phyloP scores from a whole-genome alignment of 169 alveolate species.

The Babesia ovata region DNA sequence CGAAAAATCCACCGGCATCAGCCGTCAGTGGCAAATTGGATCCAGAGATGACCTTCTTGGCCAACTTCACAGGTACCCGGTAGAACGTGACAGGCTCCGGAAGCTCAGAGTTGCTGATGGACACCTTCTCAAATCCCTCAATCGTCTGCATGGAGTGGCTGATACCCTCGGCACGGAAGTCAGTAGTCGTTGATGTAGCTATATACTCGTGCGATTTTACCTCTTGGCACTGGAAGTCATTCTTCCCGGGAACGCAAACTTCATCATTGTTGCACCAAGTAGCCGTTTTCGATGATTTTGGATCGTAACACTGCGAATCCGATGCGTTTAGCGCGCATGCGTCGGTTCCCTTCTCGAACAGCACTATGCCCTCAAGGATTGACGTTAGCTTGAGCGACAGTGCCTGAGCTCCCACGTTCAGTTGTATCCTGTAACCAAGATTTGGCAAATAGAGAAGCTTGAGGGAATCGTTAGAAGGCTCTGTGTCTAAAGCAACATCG shows the following conservation, averaged over 20 bases:
- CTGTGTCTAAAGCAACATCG: no score
- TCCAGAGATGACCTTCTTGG: neutral
- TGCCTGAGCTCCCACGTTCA: constrained; percentile 36
- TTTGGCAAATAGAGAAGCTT: constrained; percentile 19
- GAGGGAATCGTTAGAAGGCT: constrained; percentile 4
- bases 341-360: constrained; percentile 62
- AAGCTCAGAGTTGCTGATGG: constrained; percentile 4
- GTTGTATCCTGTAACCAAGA: constrained; percentile 33
- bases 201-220: constrained; percentile 39
- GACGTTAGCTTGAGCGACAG: constrained; percentile 49
- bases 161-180: constrained; percentile 31
- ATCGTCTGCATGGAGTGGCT: constrained; percentile 32
- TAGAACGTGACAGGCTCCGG: neutral
- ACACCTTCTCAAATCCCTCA: constrained; percentile 46
- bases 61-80: constrained; percentile 53
- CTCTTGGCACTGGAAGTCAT: constrained; percentile 63
- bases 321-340: constrained; percentile 47
- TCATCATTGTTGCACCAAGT: constrained; percentile 71
- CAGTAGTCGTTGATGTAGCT: constrained; percentile 39
- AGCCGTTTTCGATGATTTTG: constrained; percentile 62
- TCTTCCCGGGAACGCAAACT: constrained; percentile 67
- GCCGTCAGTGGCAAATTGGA: neutral
- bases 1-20: constrained; percentile 47
- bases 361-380: constrained; percentile 69
- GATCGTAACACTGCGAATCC: constrained; percentile 64